phyloP scores from a whole-genome alignment of 164 flowering plant species.

The Umbellularia californica region DNA sequence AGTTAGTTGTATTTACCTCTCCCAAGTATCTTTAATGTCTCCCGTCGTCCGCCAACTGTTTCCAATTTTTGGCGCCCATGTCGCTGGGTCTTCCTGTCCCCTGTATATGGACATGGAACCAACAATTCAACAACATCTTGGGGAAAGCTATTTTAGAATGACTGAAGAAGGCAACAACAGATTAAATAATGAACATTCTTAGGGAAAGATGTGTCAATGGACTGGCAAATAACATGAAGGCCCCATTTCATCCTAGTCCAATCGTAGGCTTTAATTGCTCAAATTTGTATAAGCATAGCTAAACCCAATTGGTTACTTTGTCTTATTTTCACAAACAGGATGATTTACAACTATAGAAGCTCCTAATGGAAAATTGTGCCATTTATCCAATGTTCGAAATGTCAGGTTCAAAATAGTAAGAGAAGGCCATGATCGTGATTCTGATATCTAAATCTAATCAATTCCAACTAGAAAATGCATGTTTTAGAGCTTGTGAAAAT shows the following conservation, averaged over 20 bases:
- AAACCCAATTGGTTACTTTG: no score
- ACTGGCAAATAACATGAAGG: no score
- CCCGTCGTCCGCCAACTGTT: conserved; percentile 87
- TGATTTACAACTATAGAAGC: background rate
- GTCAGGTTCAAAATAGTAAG: background rate
- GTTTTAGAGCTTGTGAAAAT: background rate
- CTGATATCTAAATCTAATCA: background rate
- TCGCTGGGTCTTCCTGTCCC: conserved; percentile 76
- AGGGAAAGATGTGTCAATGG: no score
- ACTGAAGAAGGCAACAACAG: background rate
- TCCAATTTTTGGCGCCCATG: conserved; percentile 58
- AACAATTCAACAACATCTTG: background rate
- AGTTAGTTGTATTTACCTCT: conserved; percentile 30
- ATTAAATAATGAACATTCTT: no score
- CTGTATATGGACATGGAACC: conserved; percentile 19
- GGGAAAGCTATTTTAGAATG: background rate
- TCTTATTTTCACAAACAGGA: background rate
- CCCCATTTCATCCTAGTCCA: no score
- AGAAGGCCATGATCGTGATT: no score
- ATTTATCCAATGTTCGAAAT: background rate
- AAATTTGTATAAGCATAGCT: no score
- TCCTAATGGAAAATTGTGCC: background rate
- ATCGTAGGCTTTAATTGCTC: no score
- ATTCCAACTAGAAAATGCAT: background rate
- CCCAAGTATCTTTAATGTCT: conserved; percentile 62